Evolutionary conservation across 805 yeast genomes (phyloP).

Genomic region (Clavispora fructus): DNA sequence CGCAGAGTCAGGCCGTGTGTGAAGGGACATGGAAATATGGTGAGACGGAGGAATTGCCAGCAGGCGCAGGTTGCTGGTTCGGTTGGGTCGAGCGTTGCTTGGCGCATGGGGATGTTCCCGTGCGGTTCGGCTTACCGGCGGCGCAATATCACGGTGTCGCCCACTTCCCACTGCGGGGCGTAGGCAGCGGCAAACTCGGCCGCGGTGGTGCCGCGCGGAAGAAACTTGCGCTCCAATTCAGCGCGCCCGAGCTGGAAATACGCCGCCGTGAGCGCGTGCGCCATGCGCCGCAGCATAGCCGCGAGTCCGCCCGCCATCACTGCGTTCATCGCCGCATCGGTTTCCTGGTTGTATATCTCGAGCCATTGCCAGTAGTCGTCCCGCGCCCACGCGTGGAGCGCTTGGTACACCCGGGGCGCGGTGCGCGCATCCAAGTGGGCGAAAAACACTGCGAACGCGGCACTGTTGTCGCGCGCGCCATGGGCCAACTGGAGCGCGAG

Average conservation of each 20-base stretch:
- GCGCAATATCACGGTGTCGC: slow-evolving; percentile 21
- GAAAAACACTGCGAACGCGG: slow-evolving; percentile 27
- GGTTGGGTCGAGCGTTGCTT: no score
- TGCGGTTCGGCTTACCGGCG: neutral
- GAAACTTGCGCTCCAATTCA: slow-evolving; percentile 19
- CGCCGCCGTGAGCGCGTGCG: slow-evolving; percentile 21
- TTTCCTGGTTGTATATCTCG: slow-evolving; percentile 25
- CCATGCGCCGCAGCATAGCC: slow-evolving; percentile 29
- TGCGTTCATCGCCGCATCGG: slow-evolving; percentile 26
- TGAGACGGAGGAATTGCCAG: no score
- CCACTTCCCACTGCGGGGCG: slow-evolving; percentile 28
- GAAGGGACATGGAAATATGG: no score
- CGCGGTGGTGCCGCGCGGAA: slow-evolving; percentile 23
- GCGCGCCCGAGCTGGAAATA: slow-evolving; percentile 31
- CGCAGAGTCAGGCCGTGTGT: neutral
- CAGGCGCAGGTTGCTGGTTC: no score
- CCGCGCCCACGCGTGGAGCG: slow-evolving; percentile 23
- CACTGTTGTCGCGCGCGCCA: slow-evolving; percentile 26
- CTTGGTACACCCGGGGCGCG: slow-evolving; percentile 10
- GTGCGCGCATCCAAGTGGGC: slow-evolving; percentile 17
- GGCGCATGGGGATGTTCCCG: no score
- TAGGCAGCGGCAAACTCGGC: slow-evolving; percentile 16
- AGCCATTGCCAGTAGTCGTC: slow-evolving; percentile 29
- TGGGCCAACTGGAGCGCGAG: slow-evolving; percentile 44
- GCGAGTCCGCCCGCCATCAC: slow-evolving; percentile 40